Base-by-base conservation (phyloP, 139 green algal genomes). In the Ettlia oleoabundans region DNA sequence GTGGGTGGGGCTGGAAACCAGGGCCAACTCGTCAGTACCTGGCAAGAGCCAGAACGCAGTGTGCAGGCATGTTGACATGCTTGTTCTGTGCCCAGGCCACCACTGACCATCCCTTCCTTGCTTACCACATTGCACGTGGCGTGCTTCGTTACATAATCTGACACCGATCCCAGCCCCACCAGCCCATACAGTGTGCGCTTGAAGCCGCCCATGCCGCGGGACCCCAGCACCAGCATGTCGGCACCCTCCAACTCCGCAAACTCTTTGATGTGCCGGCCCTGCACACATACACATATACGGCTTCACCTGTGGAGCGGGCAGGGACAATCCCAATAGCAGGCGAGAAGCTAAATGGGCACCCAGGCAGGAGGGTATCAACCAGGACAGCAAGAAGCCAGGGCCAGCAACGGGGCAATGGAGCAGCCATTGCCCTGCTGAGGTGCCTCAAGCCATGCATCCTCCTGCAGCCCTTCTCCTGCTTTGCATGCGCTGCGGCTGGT, bases 181-280 rank as follows among this genome's bases (percentile, higher is more conserved):
- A 80, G 62, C 38, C 75, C 21, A 19, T 26, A 32, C 0, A 71
- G 19, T 0, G 58, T n/a, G 75, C 75, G 75, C 58, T 84, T 66
- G 32, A 84, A 51, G 75, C 70, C 81, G 26, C 87, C 84, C 62
- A 92, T 77, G 9, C 89, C 88, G 26, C 89, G 77, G 63, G 69
- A 86, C 35, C 89, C 89, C 63, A 92, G 52, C 63, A 90, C 82
- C n/a, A 90, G 71, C 74, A 92, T 66, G 74, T 92, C 89, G 8
- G 84, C 88, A 2, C 63, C 68, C 43, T 90, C 84, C 8, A 74
- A 67, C 19, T 70, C 37, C 10, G 75, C 70, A 43, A 76, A 89
- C 18, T 89, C 86, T 3, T 28, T 32, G 52, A 89, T 89, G 61
- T 89, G 80, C 1, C 79, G 61, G 26, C 73, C 84, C 73, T 69